A percentile compares a stretch with the other conserved stretches of the same genome.
Conservation (phyloP, 2,329 filamentous ascomycete species). For the Neopestalotiopsis sp. region DNA sequence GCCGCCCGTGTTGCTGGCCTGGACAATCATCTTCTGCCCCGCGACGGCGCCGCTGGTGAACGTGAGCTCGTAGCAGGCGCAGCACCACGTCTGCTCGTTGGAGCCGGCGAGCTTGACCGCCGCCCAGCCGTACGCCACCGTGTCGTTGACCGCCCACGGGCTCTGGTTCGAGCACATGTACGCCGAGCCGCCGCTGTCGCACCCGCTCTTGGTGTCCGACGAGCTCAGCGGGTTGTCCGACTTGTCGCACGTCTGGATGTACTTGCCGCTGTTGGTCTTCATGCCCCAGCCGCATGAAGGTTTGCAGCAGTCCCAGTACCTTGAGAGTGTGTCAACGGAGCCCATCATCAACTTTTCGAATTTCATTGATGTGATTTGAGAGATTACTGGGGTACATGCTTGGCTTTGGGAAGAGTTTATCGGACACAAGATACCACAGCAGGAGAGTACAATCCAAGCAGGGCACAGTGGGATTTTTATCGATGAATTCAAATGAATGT, state of each 20-base stretch:
- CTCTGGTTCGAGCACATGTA: conserved; percentile 68
- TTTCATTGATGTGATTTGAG: too few relatives aligned
- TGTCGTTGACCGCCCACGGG: conserved; percentile 66
- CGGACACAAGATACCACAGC: too few relatives aligned
- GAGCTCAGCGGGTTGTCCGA: conserved; percentile 60
- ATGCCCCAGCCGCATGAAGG: conserved; percentile 66
- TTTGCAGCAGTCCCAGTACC: conserved; percentile 73
- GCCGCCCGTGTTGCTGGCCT: conserved; percentile 64
- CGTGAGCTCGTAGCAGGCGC: conserved; percentile 65
- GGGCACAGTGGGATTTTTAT: too few relatives aligned
- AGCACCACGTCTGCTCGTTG: conserved; percentile 68
- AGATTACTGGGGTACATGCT: too few relatives aligned
- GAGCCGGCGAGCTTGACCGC: conserved; percentile 62
- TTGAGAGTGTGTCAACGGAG: not conserved
- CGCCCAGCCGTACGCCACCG: conserved; percentile 68
- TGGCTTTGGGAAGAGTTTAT: too few relatives aligned
- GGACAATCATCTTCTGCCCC: conserved; percentile 66
- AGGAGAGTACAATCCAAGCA: too few relatives aligned
- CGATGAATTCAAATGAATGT: too few relatives aligned
- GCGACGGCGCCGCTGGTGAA: conserved; percentile 59
- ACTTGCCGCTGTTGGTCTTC: conserved; percentile 58
- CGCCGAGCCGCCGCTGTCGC: conserved; percentile 58
- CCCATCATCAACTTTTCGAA: too few relatives aligned
- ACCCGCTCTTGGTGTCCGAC: conserved; percentile 55
- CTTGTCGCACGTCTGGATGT: conserved; percentile 60